Conservation (phyloP, 768 basidiomycete species). For the Lactifluus piperatus region DNA sequence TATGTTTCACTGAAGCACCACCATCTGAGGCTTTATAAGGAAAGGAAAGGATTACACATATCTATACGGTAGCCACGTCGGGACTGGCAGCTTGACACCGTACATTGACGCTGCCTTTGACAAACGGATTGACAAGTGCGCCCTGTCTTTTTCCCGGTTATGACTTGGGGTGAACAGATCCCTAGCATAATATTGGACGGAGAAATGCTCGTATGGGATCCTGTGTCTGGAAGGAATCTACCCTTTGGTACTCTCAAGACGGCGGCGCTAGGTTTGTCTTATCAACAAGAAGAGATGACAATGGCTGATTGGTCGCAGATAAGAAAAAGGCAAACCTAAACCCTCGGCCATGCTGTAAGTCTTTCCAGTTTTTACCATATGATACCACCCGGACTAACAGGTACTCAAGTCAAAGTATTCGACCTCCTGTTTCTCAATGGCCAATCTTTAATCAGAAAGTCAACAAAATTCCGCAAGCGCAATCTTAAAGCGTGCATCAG, state of each 20-base stretch:
- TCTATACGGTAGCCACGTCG: conserved; percentile 81
- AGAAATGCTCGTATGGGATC: conserved; percentile 99
- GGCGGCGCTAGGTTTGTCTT: conserved; percentile 62
- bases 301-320: conserved; percentile 35
- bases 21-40: conserved; percentile 31
- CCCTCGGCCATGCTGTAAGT: conserved; percentile 87
- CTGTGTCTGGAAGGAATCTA: conserved; percentile 74
- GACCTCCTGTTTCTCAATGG: conserved; percentile 88
- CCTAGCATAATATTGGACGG: conserved; percentile 88
- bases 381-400: background rate
- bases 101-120: conserved; percentile 73
- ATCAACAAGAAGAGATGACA: background rate
- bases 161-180: background rate
- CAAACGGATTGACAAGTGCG: conserved; percentile 72
- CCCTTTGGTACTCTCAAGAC: conserved; percentile 94
- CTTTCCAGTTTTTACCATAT: background rate
- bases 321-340: conserved; percentile 59
- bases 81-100: conserved; percentile 82
- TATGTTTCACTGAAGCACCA: background rate
- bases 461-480: conserved; percentile 68
- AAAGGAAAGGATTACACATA: conserved; percentile 90
- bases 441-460: conserved; percentile 63
- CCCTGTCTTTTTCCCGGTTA: background rate
- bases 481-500: conserved; percentile 63
- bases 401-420: conserved; percentile 82